Evolutionary conservation across 2,329 filamentous ascomycete genomes (phyloP).

Genomic region (Thielaviopsis ethacetica): DNA sequence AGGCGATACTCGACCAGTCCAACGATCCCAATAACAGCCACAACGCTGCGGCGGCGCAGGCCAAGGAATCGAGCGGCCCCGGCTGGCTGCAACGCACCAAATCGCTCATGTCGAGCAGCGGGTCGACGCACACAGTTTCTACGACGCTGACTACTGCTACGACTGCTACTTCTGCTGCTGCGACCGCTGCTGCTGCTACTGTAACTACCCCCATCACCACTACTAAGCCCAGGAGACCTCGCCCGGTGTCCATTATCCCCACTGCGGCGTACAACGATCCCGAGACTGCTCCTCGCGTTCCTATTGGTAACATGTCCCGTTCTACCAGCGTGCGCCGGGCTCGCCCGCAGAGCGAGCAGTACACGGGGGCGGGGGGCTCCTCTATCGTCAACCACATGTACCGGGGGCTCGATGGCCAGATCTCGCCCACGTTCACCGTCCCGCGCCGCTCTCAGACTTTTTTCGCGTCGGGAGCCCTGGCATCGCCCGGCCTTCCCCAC

Average conservation of each 20-base stretch:
- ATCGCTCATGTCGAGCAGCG: conserved; percentile 19
- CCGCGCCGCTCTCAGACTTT: conserved; percentile 47
- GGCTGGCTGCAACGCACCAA: conserved; percentile 46
- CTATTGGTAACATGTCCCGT: conserved; percentile 42
- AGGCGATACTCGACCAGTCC: conserved; percentile 77
- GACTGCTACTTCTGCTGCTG: conserved; percentile 12
- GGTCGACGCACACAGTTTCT: conserved; percentile 33
- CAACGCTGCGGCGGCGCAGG: conserved; percentile 60
- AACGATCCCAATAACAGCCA: conserved; percentile 56
- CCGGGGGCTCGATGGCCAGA: conserved; percentile 49
- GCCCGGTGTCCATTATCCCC: conserved; percentile 43
- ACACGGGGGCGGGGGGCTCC: conserved; percentile 34
- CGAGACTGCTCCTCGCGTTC: conserved; percentile 60
- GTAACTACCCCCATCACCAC: conserved; percentile 12
- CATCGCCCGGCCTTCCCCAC: conserved; percentile 17
- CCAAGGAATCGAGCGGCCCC: conserved; percentile 20
- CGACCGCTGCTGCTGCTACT: conserved; percentile 12
- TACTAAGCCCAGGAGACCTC: conserved; percentile 27
- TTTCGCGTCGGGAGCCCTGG: conserved; percentile 36
- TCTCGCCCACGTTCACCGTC: conserved; percentile 41
- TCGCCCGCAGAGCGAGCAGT: conserved; percentile 49
- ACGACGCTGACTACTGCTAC: conserved; percentile 20
- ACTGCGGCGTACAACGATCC: conserved; percentile 40
- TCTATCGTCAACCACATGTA: conserved; percentile 78
- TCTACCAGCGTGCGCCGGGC: conserved; percentile 35